Evolutionary conservation across 2,329 filamentous ascomycete genomes (phyloP).

Genomic region (Aspergillus brasiliensis): DNA sequence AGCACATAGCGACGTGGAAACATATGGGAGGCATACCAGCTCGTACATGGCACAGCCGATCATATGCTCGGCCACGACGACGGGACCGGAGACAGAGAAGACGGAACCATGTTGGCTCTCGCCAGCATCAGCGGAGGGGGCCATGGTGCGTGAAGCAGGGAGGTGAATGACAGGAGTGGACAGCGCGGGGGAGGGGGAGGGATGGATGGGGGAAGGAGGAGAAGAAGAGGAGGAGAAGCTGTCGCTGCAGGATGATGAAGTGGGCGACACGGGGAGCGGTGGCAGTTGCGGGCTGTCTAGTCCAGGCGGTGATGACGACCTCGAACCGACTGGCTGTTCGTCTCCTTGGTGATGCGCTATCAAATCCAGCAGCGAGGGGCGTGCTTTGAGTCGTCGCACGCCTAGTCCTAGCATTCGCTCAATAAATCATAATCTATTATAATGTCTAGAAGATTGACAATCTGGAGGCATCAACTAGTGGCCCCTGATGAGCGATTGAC

Average conservation of each 20-base stretch:
- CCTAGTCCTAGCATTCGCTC: slow-evolving; percentile 58
- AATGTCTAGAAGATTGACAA: background rate
- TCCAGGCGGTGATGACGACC: slow-evolving; percentile 39
- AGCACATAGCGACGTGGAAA: slow-evolving; percentile 6
- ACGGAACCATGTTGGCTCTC: slow-evolving; percentile 65
- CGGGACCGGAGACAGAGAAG: slow-evolving; percentile 78
- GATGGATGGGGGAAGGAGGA: slow-evolving; percentile 27
- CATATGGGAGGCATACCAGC: slow-evolving; percentile 62
- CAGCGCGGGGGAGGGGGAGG: slow-evolving; percentile 20
- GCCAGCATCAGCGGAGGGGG: slow-evolving; percentile 44
- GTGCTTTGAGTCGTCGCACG: slow-evolving; percentile 59
- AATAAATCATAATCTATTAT: background rate
- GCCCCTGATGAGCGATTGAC: background rate
- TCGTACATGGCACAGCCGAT: slow-evolving; percentile 99
- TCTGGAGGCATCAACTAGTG: background rate
- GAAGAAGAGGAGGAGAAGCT: slow-evolving; percentile 26
- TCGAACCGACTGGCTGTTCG: slow-evolving; percentile 14
- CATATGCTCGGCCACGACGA: slow-evolving; percentile 97
- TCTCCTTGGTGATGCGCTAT: slow-evolving; percentile 37
- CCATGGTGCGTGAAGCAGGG: slow-evolving; percentile 40
- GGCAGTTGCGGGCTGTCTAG: slow-evolving; percentile 41
- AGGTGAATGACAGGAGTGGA: slow-evolving; percentile 28
- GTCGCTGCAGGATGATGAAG: slow-evolving; percentile 31
- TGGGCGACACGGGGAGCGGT: slow-evolving; percentile 50
- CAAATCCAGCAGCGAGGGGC: slow-evolving; percentile 65